These are phyloP conservation scores for Suillus ampliporus DNA, from an alignment of 768 basidiomycete species.

Conservation along the genomic window DNA sequence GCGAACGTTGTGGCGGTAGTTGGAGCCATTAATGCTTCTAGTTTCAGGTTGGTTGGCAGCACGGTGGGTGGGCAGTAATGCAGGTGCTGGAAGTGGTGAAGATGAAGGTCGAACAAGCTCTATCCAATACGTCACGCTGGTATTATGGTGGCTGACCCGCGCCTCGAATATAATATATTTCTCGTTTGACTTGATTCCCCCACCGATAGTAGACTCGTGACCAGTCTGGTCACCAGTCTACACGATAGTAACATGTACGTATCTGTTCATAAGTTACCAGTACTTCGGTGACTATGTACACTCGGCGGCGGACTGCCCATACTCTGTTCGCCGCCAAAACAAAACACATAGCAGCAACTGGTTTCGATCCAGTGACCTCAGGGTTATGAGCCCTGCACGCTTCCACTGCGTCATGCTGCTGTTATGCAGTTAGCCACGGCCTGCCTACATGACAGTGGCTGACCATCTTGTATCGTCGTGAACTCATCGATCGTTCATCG, in stretches of 20 bases:
- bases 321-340: background rate
- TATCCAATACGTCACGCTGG: background rate
- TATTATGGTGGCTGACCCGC: conserved; percentile 2
- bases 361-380: conserved; percentile 71
- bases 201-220: no score
- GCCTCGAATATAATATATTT: background rate
- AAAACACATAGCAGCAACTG: conserved; percentile 55
- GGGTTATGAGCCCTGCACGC: conserved; percentile 67
- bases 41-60: background rate
- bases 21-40: conserved; percentile 1
- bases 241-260: background rate
- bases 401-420: conserved; percentile 66
- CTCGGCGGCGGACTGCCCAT: no score
- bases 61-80: background rate
- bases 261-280: background rate
- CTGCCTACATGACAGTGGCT: no score
- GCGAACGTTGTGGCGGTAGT: background rate
- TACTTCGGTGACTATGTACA: background rate
- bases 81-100: background rate
- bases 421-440: background rate
- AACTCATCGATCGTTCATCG: no score
- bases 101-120: background rate
- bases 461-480: no score
- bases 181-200: background rate
- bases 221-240: no score